Evolutionary conservation across 306 rosid genomes (phyloP).

Genomic region (Morella rubra): DNA sequence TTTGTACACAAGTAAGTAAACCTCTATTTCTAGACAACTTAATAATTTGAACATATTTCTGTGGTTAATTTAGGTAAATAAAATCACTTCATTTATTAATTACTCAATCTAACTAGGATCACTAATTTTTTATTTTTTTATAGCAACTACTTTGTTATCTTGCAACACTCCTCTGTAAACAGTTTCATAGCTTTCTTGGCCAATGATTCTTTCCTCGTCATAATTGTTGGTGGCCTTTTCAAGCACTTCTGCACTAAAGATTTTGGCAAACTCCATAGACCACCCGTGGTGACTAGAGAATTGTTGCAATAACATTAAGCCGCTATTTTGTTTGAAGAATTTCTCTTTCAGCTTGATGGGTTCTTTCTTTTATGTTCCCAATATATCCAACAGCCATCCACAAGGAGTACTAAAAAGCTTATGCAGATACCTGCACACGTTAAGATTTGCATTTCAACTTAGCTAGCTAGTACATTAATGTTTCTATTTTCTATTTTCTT

Average conservation of each 20-base stretch:
- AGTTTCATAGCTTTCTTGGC: no score
- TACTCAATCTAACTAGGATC: slow-evolving; percentile 35
- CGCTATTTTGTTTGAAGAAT: slow-evolving; percentile 42
- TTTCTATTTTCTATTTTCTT: no score
- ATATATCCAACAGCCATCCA: slow-evolving; percentile 25
- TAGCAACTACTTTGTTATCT: slow-evolving; percentile 25
- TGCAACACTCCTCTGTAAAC: no score
- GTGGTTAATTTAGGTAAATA: slow-evolving; percentile 48
- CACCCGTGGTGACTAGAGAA: slow-evolving; percentile 20
- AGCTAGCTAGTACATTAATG: no score
- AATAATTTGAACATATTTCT: slow-evolving; percentile 49
- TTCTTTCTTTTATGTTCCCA: slow-evolving; percentile 32
- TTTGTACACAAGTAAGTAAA: slow-evolving; percentile 54
- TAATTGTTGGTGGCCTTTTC: background rate
- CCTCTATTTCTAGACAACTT: slow-evolving; percentile 52
- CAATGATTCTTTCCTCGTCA: no score
- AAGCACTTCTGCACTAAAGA: slow-evolving; percentile 31
- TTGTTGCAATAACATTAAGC: slow-evolving; percentile 34
- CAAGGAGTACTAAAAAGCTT: slow-evolving; percentile 12
- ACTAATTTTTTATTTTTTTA: slow-evolving; percentile 42
- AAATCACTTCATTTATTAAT: slow-evolving; percentile 45
- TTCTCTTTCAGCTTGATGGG: slow-evolving; percentile 30
- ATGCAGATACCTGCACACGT: slow-evolving; percentile 23
- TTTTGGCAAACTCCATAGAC: slow-evolving; percentile 7
- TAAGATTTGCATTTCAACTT: background rate